These are phyloP conservation scores for Mimosa pudica DNA, from an alignment of 306 rosid species.

Conservation along the genomic window DNA sequence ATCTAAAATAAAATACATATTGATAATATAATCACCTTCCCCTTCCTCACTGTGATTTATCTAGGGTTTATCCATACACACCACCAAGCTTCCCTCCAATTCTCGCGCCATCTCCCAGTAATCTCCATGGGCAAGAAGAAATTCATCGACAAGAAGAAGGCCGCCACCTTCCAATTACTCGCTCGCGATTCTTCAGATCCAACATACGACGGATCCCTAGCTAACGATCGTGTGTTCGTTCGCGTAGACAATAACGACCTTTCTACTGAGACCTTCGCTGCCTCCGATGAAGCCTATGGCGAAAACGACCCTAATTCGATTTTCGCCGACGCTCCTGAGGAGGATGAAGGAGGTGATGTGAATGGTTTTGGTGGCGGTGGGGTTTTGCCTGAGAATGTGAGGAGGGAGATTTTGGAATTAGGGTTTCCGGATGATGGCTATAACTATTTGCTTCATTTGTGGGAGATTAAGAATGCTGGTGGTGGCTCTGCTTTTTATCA, in stretches of 20 bases:
- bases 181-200: constrained; percentile 89
- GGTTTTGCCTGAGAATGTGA: constrained; percentile 54
- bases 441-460: constrained; percentile 74
- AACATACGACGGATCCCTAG: constrained; percentile 49
- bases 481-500: constrained; percentile 73
- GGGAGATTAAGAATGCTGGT: constrained; percentile 79
- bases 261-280: constrained; percentile 36
- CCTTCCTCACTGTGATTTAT: too few relatives aligned
- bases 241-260: constrained; percentile 68
- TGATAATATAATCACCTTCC: too few relatives aligned
- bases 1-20: too few relatives aligned
- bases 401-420: constrained; percentile 78
- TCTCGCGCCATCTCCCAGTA: not conserved
- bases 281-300: constrained; percentile 23
- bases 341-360: constrained; percentile 35
- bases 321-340: constrained; percentile 67
- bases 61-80: not conserved
- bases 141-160: constrained; percentile 77
- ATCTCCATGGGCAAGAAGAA: constrained; percentile 49
- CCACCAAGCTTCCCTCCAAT: not conserved
- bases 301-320: constrained; percentile 39
- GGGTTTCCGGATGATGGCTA: constrained; percentile 96
- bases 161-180: constrained; percentile 69
- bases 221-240: constrained; percentile 73
- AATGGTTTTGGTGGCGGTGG: constrained; percentile 16